Base-by-base conservation (phyloP, 1,284 basidiomycete species). In the Peniophora sp. region DNA sequence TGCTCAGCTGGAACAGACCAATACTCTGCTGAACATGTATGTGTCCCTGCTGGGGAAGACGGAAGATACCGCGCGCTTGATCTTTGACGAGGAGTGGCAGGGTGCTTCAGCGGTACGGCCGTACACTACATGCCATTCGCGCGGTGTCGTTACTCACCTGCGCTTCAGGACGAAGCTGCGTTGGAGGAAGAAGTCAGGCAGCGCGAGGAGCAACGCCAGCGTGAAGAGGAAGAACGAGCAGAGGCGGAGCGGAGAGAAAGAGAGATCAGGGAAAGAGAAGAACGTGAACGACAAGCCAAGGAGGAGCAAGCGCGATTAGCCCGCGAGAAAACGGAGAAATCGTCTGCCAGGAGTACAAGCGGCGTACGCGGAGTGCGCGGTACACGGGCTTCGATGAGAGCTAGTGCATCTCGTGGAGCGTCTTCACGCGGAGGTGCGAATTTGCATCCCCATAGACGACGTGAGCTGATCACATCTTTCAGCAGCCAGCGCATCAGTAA, bases 21-120 rank as follows among this genome's bases (percentile, higher is more conserved):
- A 89, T 59, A 76, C 75, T 1, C 65, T 89, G 51, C 67, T 90
- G 51, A 79, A 86, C 64, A 85, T 81, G 71, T 89, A 89, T 60
- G 75, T 85, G 42, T 68, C 66, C 41, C 76, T 88, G 47, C 68
- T 90, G n/a, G 75, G 76, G 2, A 81, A 77, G 60, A 84, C 85
- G 0, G 87, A 89, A 61, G 72, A 76, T 9, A 72, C 77, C 53
- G 70, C 83, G 2, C 76, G 74, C 32, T 63, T 89, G 51, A 78
- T 89, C 23, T 81, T 88, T 55, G 86, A 89, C 61, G 82, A 88
- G 54, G 69, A 77, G 52, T 89, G 84, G 83, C 68, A 76, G 51
- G 86, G 87, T 2, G 83, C 79, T 44, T 80, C 84, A 53, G 76
- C 70, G 47, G 86, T 87, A 61, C 64, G 81, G 64, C 53, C 23